Conservation (phyloP, 2,329 filamentous ascomycete species). For the Lasiodiplodia citricola region DNA sequence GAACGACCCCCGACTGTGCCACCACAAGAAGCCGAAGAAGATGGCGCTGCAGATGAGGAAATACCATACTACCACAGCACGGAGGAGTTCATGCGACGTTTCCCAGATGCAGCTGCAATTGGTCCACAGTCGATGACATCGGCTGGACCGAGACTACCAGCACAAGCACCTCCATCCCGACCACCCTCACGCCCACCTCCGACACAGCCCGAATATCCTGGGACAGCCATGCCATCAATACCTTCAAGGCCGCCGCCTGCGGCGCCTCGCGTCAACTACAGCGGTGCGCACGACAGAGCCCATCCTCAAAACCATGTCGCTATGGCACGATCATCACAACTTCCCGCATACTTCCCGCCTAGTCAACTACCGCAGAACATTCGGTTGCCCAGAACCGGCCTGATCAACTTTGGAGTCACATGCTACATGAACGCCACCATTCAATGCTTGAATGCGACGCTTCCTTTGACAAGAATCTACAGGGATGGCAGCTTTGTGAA, state of each 20-base stretch:
- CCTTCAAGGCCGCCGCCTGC: constrained; percentile 65
- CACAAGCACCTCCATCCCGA: neutral
- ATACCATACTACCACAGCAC: constrained; percentile 66
- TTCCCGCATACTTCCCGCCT: constrained; percentile 53
- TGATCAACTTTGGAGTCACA: constrained; percentile 80
- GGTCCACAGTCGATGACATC: constrained; percentile 64
- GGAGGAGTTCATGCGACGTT: constrained; percentile 84
- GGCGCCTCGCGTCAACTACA: constrained; percentile 72
- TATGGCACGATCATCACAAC: constrained; percentile 42
- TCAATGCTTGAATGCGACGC: constrained; percentile 79
- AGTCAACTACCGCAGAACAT: constrained; percentile 49
- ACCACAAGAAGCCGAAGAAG: constrained; percentile 32
- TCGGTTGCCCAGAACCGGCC: constrained; percentile 69
- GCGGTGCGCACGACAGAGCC: constrained; percentile 71
- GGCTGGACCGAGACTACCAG: constrained; percentile 44
- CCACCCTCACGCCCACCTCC: constrained; percentile 36
- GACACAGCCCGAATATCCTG: constrained; percentile 55
- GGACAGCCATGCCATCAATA: constrained; percentile 61
- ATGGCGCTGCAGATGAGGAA: constrained; percentile 37
- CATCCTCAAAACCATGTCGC: constrained; percentile 38
- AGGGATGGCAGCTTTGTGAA: constrained; percentile 65
- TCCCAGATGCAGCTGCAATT: constrained; percentile 70
- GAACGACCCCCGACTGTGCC: constrained; percentile 61
- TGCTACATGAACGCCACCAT: constrained; percentile 94
- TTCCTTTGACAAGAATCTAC: constrained; percentile 67